A percentile compares a stretch with the other conserved stretches of the same genome.
Evolutionary conservation across 768 basidiomycete species (phyloP).

Genomic region (Amanita jacksonii): DNA sequence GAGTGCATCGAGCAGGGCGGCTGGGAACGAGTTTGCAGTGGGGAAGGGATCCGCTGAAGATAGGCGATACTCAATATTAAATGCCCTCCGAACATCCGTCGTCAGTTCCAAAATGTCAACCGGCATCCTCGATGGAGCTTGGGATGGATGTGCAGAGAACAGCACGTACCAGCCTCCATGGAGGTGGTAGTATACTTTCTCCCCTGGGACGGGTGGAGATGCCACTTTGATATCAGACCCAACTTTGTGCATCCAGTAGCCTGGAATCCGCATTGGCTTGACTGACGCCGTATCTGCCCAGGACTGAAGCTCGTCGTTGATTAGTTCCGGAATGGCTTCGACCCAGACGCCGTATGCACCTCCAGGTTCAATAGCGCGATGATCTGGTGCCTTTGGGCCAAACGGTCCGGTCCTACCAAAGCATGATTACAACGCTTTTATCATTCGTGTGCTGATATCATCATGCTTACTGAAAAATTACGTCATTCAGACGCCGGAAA

Average conservation of each 20-base stretch:
- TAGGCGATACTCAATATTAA: slow-evolving; percentile 67
- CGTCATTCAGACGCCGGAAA: background rate
- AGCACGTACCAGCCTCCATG: slow-evolving; percentile 55
- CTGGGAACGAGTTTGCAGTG: slow-evolving; percentile 36
- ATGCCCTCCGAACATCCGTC: slow-evolving; percentile 32
- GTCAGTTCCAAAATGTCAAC: slow-evolving; percentile 38
- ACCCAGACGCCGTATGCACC: slow-evolving; percentile 43
- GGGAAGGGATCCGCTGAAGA: slow-evolving; percentile 34
- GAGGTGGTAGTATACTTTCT: slow-evolving; percentile 47
- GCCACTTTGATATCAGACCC: slow-evolving; percentile 25
- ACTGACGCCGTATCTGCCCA: slow-evolving; percentile 33
- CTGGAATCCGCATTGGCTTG: slow-evolving; percentile 36
- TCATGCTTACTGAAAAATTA: background rate
- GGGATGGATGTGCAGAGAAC: slow-evolving; percentile 46
- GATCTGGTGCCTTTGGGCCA: slow-evolving; percentile 20
- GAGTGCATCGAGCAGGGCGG: slow-evolving; percentile 42
- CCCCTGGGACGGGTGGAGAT: slow-evolving; percentile 32
- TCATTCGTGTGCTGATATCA: background rate
- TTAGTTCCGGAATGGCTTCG: slow-evolving; percentile 30
- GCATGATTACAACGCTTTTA: background rate
- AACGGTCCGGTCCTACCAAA: background rate
- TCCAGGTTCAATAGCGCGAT: slow-evolving; percentile 31
- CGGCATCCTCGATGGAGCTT: slow-evolving; percentile 34
- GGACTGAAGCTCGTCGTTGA: slow-evolving; percentile 32
- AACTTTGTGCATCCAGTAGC: slow-evolving; percentile 46